Conservation (phyloP, 805 yeast species). For the Spathaspora arborariae region DNA sequence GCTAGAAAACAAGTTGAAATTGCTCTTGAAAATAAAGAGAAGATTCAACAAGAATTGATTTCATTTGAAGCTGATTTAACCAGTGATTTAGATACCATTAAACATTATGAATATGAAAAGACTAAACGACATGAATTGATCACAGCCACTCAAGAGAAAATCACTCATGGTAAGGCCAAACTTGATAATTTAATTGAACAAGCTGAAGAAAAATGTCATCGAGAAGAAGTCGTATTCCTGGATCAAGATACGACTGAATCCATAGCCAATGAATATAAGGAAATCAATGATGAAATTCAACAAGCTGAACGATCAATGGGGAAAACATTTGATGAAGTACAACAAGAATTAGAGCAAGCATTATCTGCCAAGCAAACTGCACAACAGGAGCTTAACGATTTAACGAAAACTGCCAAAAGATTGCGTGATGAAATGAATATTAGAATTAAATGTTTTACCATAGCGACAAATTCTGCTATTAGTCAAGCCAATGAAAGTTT, state of each 20-base stretch:
- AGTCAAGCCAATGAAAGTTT: constrained; percentile 41
- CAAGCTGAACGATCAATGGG: constrained; percentile 54
- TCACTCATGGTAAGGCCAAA: constrained; percentile 13
- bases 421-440: constrained; percentile 27
- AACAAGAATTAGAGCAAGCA: constrained; percentile 41
- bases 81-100: constrained; percentile 9
- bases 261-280: constrained; percentile 46
- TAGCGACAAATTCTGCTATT: constrained; percentile 27
- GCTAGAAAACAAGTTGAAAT: constrained; percentile 3
- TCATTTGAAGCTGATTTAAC: constrained; percentile 18
- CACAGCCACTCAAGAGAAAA: constrained; percentile 19
- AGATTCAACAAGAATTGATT: constrained; percentile 15
- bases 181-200: constrained; percentile 14
- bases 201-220: constrained; percentile 42
- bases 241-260: constrained; percentile 43
- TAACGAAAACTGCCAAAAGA: constrained; percentile 22
- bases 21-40: constrained; percentile 5
- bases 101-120: constrained; percentile 9
- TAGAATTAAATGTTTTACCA: constrained; percentile 30
- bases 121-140: constrained; percentile 10
- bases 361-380: constrained; percentile 43
- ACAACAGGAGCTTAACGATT: constrained; percentile 32
- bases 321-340: constrained; percentile 52
- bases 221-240: constrained; percentile 41
- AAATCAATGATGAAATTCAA: constrained; percentile 43